Base-by-base conservation (phyloP, 1,139 yeast species). In the Yueomyces sp. region DNA sequence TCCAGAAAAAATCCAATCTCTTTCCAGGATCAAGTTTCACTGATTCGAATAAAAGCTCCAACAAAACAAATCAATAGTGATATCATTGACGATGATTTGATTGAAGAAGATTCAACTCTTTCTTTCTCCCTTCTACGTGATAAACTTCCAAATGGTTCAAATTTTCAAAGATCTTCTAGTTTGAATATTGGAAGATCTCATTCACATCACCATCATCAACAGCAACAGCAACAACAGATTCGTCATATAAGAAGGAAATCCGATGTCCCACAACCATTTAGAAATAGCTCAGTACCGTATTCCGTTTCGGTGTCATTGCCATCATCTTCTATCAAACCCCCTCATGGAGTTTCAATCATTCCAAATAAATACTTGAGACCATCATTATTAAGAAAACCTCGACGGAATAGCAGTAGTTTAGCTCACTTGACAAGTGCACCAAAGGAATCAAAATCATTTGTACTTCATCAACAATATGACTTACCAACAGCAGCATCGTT, bases 1-100 rank as follows among this genome's bases (percentile, higher is more conserved):
- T 48, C 56, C 2, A 52, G 54, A 8, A 56, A 50, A 32, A 58
- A 54, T 41, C 59, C 62, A 2, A 44, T 59, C 5, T 4, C n/a
- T 9, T 29, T 29, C 9, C 31, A 29, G 9, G 31, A 29, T 6
- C 31, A 29, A 29, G 9, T 29, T 29, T 29, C 31, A 29, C 9
- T 29, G 9, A 29, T 29, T 29, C 6, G 31, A 29, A 19, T 19
- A 19, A 19, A 19, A 19, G 31, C 6, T 29, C 31, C 31, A 29
- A 29, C 9, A 6, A 29, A 6, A 29, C 9, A 6, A 29, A 29
- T 29, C 9, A 33, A 5, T 6, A 33, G n/a, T 33, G n/a, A 33
- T 8, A 33, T 19, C n/a, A 33, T 9, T 5, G n/a, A 33, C n/a
- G 35, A 33, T 33, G 35, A 33, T 33, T 33, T 33, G n/a, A 33